Conservation (phyloP, 2,329 filamentous ascomycete species). For the Cladosporium sp. region DNA sequence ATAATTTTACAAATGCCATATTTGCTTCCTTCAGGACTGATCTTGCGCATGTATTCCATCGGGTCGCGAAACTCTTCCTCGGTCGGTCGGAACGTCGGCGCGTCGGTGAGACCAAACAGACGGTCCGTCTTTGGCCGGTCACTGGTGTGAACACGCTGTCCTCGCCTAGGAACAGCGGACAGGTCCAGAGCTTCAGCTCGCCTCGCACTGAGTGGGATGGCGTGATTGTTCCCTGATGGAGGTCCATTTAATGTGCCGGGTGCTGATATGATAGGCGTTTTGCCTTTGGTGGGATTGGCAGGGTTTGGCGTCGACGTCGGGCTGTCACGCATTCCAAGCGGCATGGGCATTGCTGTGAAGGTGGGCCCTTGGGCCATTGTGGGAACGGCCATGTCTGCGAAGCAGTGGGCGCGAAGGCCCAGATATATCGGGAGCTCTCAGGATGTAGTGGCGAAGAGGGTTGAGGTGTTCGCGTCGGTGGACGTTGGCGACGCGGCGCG, state of each 20-base stretch:
- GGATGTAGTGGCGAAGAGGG: not conserved
- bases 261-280: constrained; percentile 27
- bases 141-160: constrained; percentile 73
- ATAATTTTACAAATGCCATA: constrained; percentile 96
- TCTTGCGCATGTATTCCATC: constrained; percentile 90
- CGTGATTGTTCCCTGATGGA: constrained; percentile 43
- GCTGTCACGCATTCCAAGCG: constrained; percentile 12
- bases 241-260: constrained; percentile 40
- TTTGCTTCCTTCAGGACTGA: constrained; percentile 78
- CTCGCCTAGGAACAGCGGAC: constrained; percentile 86
- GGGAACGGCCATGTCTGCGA: constrained; percentile 22
- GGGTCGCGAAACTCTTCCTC: constrained; percentile 95
- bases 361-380: constrained; percentile 13
- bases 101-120: constrained; percentile 83
- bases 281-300: constrained; percentile 24
- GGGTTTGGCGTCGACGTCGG: constrained; percentile 1
- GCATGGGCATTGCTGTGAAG: constrained; percentile 16
- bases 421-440: constrained; percentile 7
- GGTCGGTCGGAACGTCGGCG: constrained; percentile 86
- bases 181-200: constrained; percentile 74
- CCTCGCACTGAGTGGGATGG: constrained; percentile 64
- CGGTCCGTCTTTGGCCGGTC: constrained; percentile 77
- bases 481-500: not conserved
- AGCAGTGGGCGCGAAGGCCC: constrained; percentile 19
- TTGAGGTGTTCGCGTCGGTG: not conserved